A percentile compares a stretch with the other conserved stretches of the same genome.
Conservation (phyloP, 2,329 filamentous ascomycete species). For the Shiraia bambusicola region DNA sequence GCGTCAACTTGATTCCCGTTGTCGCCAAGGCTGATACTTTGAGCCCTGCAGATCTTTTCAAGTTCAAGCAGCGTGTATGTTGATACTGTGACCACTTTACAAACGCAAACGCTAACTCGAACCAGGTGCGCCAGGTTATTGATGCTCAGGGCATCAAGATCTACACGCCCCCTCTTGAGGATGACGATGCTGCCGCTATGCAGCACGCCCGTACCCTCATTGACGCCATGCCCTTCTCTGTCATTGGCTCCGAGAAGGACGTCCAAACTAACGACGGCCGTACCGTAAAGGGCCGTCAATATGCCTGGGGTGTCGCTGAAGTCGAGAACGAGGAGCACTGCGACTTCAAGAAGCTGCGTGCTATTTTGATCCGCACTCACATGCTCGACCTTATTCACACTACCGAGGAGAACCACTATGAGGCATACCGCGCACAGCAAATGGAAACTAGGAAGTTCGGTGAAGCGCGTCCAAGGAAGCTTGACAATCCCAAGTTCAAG, state of each 20-base stretch:
- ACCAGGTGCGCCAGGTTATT: conserved; percentile 86
- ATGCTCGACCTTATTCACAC: conserved; percentile 99
- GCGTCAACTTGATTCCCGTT: conserved; percentile 97
- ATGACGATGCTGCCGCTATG: conserved; percentile 94
- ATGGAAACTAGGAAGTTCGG: conserved; percentile 99
- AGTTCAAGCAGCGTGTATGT: conserved; percentile 92
- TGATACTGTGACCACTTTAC: not conserved
- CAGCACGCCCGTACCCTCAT: conserved; percentile 93
- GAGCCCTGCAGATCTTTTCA: conserved; percentile 85
- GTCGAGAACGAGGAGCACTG: conserved; percentile 99
- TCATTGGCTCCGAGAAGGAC: conserved; percentile 98
- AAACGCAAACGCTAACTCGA: conserved; percentile 15
- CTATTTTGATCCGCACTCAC: conserved; percentile 97
- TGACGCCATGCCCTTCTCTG: conserved; percentile 96
- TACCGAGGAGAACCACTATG: conserved; percentile 98
- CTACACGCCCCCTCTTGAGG: conserved; percentile 95
- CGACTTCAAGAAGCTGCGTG: conserved; percentile 99
- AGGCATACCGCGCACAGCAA: conserved; percentile 97
- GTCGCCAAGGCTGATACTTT: conserved; percentile 98
- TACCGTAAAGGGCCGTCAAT: conserved; percentile 98
- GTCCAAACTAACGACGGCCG: conserved; percentile 94
- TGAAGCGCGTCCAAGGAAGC: conserved; percentile 93
- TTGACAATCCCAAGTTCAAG: conserved; percentile 99
- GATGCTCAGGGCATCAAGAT: conserved; percentile 99
- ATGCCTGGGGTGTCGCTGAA: conserved; percentile 98